Percentiles rank a stretch among this genome's conserved stretches.
Conservation (phyloP, 1,139 yeast species). For the Saccharomycopsis hybrid region DNA sequence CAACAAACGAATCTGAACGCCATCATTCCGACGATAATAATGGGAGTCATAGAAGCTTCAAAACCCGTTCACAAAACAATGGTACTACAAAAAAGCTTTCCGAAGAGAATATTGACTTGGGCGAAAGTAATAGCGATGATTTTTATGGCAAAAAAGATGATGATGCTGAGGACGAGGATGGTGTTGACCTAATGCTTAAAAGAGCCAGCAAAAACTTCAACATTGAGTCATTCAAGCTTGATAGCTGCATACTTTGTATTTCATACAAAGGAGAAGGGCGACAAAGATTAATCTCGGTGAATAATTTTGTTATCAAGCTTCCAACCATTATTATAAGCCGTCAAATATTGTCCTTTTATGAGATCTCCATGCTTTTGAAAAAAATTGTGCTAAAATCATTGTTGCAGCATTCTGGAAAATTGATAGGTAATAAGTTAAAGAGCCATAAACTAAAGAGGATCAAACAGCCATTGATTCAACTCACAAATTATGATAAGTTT, state of each 20-base stretch:
- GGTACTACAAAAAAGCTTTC: not conserved
- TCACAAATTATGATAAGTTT: conserved; percentile 13
- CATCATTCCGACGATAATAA: not conserved
- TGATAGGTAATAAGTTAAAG: conserved; percentile 70
- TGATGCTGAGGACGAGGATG: conserved; percentile 30
- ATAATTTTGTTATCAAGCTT: conserved; percentile 54
- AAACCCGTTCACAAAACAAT: not conserved
- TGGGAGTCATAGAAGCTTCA: not conserved
- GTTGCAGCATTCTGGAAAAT: conserved; percentile 69
- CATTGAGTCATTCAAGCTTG: conserved; percentile 52
- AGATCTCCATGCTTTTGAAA: conserved; percentile 55
- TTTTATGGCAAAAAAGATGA: not conserved
- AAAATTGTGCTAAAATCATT: conserved; percentile 65
- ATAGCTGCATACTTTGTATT: conserved; percentile 47
- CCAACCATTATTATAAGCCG: conserved; percentile 62
- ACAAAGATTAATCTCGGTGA: conserved; percentile 63
- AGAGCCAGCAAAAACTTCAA: conserved; percentile 65
- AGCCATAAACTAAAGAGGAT: conserved; percentile 12
- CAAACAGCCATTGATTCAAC: conserved; percentile 10
- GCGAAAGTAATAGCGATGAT: not conserved
- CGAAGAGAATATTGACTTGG: not conserved
- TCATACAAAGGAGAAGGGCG: conserved; percentile 75
- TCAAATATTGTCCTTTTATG: conserved; percentile 76
- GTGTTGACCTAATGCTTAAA: conserved; percentile 50
- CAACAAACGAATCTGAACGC: not conserved